Conservation (phyloP, 2,329 filamentous ascomycete species). For the Ophiobolus disseminans region DNA sequence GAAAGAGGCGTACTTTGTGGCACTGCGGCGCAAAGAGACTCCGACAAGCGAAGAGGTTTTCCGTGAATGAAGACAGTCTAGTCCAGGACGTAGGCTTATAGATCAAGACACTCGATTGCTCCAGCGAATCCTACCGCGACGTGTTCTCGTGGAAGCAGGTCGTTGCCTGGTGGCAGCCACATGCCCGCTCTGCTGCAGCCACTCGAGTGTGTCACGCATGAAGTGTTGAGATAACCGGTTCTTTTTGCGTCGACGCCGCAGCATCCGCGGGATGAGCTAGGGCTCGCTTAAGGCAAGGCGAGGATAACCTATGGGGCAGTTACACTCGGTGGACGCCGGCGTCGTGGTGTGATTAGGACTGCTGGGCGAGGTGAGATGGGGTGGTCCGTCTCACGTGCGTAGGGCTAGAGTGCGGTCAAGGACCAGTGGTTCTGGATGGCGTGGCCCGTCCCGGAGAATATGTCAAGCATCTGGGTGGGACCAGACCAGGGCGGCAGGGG, state of each 20-base stretch:
- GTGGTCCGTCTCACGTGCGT: background rate
- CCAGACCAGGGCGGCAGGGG: slow-evolving; percentile 11
- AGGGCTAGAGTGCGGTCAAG: slow-evolving; percentile 2
- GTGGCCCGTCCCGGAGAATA: slow-evolving; percentile 18
- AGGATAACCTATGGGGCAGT: slow-evolving; percentile 22
- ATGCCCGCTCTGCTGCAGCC: slow-evolving; percentile 23
- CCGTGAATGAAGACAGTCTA: slow-evolving; percentile 22
- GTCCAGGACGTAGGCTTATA: background rate
- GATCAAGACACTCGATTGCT: background rate
- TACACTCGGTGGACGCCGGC: slow-evolving; percentile 3
- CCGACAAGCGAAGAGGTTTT: slow-evolving; percentile 57
- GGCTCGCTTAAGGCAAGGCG: slow-evolving; percentile 21
- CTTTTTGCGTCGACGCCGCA: slow-evolving; percentile 17
- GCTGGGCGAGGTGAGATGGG: background rate
- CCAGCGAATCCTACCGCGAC: background rate
- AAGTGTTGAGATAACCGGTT: slow-evolving; percentile 16
- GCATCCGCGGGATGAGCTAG: slow-evolving; percentile 18
- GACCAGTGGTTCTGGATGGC: slow-evolving; percentile 27
- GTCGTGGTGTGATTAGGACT: background rate
- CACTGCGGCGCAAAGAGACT: slow-evolving; percentile 69
- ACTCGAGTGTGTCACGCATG: slow-evolving; percentile 22
- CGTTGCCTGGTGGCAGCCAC: no score
- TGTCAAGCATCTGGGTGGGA: slow-evolving; percentile 24
- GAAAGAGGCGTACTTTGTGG: slow-evolving; percentile 87
- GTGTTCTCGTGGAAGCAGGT: no score